Evolutionary conservation across 345 rosid genomes (phyloP), one percentile per base, ranked within the genome.

Genomic region (Brassica cretica): DNA sequence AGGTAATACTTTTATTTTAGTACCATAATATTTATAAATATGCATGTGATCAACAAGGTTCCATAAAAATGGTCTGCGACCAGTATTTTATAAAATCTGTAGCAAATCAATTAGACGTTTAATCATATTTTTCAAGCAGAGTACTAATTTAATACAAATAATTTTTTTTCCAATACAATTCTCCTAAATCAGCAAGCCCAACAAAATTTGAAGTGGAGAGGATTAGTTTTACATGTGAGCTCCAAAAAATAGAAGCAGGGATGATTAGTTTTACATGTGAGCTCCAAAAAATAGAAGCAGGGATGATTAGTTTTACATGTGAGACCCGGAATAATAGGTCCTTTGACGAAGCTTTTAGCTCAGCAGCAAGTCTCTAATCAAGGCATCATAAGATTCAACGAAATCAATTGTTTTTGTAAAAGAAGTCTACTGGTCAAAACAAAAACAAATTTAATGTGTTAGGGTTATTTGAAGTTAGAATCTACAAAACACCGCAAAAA

Each of bases 301-400:
- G 68, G 44, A 25, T 25, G 5, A 76, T 49, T 64, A 29, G 66
- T 33, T 67, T 65, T 46, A 19, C 64, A 55, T 10, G 32, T 64
- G 59, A 37, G 4, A 25, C 29, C 29, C 29, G 29, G 29, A 64
- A 70, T 53, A 77, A 77, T 77, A 63, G 80, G 75, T 25, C 80
- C 33, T 35, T 37, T 63, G 66, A 25, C 29, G 60, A 77, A 51
- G 71, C 58, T 51, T 70, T 63, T 63, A 70, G 33, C 64, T 33
- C 65, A 77, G 35, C 66, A 77, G 70, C 55, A 70, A 63, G 35
- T 70, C 80, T 70, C 80, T 70, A 63, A 70, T 63, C 70, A 62
- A 55, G 72, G 61, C 37, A 55, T 70, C 30, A 6, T 46, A 51
- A 8, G 64, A 76, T 70, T 63, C 64, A 62, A 70, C 30, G 29